Evolutionary conservation across 306 rosid genomes (phyloP), one percentile per base, ranked within the genome.

Genomic region (Quillaja saponaria): DNA sequence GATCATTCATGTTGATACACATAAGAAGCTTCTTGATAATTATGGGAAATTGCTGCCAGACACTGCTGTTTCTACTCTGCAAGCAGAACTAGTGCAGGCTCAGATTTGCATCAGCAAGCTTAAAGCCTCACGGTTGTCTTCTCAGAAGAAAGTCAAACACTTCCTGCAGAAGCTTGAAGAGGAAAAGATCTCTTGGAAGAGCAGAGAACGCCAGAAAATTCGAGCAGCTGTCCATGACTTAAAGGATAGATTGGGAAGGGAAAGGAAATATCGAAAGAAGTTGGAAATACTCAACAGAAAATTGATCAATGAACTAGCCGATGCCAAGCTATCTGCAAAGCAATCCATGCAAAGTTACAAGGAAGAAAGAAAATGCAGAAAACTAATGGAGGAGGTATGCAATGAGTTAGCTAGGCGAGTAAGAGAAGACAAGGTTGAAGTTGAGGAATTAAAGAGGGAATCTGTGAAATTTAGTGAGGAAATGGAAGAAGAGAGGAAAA

Each of bases 401-500:
- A 49, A 55, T 10, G 81, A 81, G 39, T 68, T 88, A 17, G 82
- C 67, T 6, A 58, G 59, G 35, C 73, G 66, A 40, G 63, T 85
- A 42, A 82, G 60, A 67, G 76, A 80, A 78, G 80, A 81, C n/a
- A 80, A 64, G 71, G 66, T 60, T 10, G 47, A 56, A 63, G 47
- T 71, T 12, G 79, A 75, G 71, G 77, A 8, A 37, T 8, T 81
- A 56, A 66, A 70, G 53, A 76, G 44, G 10, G 82, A 83, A 17
- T 75, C 69, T 6, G 45, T 64, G 58, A 71, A 74, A 53, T 3
- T 73, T 34, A 35, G 55, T 1, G 70, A 70, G 51, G 90, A 83
- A 71, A 34, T 76, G 46, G 88, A 77, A 54, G 87, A 89, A 69
- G 96, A 89, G 73, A 81, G 83, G 67, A 72, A 74, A 42, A 85